Conservation (phyloP, 306 rosid species). For the Vigna nakashimae region DNA sequence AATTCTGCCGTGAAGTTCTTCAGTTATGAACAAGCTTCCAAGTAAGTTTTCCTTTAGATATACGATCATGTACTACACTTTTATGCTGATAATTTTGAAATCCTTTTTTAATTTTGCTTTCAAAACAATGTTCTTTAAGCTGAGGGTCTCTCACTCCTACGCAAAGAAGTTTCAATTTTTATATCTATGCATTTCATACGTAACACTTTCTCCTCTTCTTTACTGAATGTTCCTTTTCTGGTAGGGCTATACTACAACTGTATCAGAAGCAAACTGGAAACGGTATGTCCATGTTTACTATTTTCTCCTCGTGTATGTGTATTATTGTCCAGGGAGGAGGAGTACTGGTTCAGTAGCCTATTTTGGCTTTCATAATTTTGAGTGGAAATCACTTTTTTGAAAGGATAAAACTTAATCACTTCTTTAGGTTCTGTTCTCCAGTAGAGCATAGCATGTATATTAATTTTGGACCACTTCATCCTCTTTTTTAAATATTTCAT, state of each 20-base stretch:
- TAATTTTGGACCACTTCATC: not conserved
- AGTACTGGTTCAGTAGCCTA: not conserved
- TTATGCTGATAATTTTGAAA: constrained; percentile 12
- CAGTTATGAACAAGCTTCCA: constrained; percentile 93
- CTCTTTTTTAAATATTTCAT: not conserved
- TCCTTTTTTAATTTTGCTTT: not conserved
- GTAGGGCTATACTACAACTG: constrained; percentile 71
- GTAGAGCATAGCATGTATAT: not conserved
- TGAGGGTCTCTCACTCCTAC: not conserved
- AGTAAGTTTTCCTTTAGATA: constrained; percentile 57
- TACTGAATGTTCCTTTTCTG: constrained; percentile 37
- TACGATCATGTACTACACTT: constrained; percentile 2
- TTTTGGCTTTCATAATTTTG: not conserved
- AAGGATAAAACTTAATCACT: not conserved
- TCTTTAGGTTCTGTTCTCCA: constrained; percentile 2
- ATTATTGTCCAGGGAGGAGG: not conserved
- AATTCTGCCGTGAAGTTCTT: constrained; percentile 94
- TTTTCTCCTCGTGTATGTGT: not conserved
- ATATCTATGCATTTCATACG: not conserved
- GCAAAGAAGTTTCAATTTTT: not conserved
- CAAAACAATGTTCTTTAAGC: not conserved
- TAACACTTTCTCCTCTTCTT: constrained; percentile 4
- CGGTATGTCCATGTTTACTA: constrained; percentile 55
- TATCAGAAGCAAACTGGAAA: constrained; percentile 78
- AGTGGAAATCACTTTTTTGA: not conserved